Conservation (phyloP, 2,329 filamentous ascomycete species). For the Xylariaceae sp. region DNA sequence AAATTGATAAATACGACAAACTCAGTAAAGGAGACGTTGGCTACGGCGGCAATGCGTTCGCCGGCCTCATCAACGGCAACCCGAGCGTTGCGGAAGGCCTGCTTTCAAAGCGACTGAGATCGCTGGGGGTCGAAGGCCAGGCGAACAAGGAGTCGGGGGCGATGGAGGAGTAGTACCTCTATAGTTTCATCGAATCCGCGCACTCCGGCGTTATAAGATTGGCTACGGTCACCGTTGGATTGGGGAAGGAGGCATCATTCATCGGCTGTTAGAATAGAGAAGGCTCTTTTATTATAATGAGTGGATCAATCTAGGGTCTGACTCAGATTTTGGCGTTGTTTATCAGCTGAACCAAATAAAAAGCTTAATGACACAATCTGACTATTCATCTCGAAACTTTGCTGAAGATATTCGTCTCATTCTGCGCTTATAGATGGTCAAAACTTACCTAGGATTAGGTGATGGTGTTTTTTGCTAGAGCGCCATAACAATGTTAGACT, state of each 20-base stretch:
- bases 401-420: not conserved
- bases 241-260: too few relatives aligned
- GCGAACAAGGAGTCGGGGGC: conserved; percentile 9
- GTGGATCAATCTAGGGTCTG: not conserved
- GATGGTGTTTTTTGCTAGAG: too few relatives aligned
- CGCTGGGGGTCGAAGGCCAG: conserved; percentile 54
- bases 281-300: too few relatives aligned
- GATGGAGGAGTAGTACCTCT: conserved; percentile 16
- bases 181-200: not conserved
- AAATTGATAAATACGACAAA: conserved; percentile 62
- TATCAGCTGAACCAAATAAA: not conserved
- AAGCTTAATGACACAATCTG: not conserved
- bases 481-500: too few relatives aligned
- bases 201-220: not conserved
- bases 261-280: too few relatives aligned
- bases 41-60: conserved; percentile 61
- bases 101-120: conserved; percentile 68
- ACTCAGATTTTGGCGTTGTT: not conserved
- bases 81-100: conserved; percentile 63
- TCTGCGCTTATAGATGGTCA: not conserved
- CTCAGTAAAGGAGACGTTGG: conserved; percentile 66
- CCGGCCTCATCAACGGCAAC: conserved; percentile 41
- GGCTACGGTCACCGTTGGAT: not conserved
- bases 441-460: too few relatives aligned
- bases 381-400: not conserved